phyloP scores from a whole-genome alignment of 1,139 yeast genomes.

The Arxiozyma telluris region DNA sequence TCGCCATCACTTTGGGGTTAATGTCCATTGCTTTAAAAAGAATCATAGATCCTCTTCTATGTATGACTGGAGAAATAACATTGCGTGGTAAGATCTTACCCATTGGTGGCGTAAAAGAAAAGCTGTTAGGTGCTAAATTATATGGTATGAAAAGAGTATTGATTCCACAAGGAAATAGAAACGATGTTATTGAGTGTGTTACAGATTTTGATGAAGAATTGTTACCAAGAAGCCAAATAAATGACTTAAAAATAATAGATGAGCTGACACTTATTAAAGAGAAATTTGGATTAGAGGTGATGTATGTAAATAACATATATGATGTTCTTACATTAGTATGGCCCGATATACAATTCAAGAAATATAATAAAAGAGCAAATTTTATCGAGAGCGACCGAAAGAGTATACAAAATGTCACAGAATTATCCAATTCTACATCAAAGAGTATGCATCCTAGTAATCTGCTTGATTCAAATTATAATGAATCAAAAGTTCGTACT shows the following conservation, averaged over 20 bases:
- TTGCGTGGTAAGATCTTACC: constrained; percentile 70
- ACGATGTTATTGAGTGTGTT: constrained; percentile 57
- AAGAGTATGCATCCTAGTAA: too few species aligned
- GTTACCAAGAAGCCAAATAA: not conserved
- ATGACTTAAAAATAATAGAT: not conserved
- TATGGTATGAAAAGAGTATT: constrained; percentile 83
- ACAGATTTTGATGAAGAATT: constrained; percentile 10
- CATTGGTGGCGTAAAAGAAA: constrained; percentile 80
- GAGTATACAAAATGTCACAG: not conserved
- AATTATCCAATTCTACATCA: not conserved
- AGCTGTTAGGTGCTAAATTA: constrained; percentile 83
- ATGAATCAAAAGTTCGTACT: too few species aligned
- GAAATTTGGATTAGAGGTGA: constrained; percentile 22
- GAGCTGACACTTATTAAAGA: not conserved
- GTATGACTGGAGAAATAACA: constrained; percentile 96
- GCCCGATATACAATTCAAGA: constrained; percentile 31
- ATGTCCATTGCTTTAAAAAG: constrained; percentile 71
- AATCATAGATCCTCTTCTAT: constrained; percentile 66
- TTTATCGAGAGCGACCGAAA: not conserved
- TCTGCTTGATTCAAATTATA: too few species aligned
- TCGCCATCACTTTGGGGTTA: constrained; percentile 82
- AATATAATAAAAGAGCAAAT: too few species aligned
- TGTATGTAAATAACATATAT: constrained; percentile 68
- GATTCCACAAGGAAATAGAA: constrained; percentile 67
- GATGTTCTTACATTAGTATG: constrained; percentile 66